These are phyloP conservation scores for Uromyces viciae-fabae DNA, from an alignment of 1,284 basidiomycete genomes.

Conservation along the genomic window DNA sequence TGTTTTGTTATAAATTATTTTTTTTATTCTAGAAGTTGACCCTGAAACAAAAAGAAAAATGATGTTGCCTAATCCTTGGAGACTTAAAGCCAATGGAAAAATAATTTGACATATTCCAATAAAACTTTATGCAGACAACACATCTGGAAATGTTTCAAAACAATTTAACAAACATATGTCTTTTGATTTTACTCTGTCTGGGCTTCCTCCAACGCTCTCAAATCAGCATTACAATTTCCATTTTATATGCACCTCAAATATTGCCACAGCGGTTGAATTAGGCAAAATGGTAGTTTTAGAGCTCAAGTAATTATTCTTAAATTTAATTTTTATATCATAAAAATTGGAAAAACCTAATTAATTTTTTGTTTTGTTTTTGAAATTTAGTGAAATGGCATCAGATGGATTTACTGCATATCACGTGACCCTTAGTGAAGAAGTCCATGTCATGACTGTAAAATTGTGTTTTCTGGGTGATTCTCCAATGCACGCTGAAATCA, in stretches of 20 bases:
- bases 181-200: slow-evolving; percentile 52
- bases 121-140: background rate
- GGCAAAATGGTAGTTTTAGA: background rate
- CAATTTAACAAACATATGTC: slow-evolving; percentile 60
- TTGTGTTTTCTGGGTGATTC: slow-evolving; percentile 2
- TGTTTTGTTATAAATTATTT: background rate
- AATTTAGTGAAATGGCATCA: background rate
- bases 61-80: background rate
- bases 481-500: slow-evolving; percentile 21
- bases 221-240: background rate
- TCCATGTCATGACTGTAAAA: background rate
- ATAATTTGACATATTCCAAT: background rate
- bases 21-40: background rate
- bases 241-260: slow-evolving; percentile 6
- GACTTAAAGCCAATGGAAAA: background rate
- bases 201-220: background rate
- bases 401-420: slow-evolving; percentile 11
- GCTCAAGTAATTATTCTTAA: background rate
- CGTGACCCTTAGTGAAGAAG: background rate
- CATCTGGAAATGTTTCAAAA: slow-evolving; percentile 56
- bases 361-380: background rate
- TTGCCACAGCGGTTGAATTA: background rate
- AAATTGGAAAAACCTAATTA: background rate
- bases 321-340: background rate
- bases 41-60: background rate